Percentiles rank a stretch among this genome's conserved stretches.
Conservation (phyloP, 179 eudicot species). For the Beta lomatogona region DNA sequence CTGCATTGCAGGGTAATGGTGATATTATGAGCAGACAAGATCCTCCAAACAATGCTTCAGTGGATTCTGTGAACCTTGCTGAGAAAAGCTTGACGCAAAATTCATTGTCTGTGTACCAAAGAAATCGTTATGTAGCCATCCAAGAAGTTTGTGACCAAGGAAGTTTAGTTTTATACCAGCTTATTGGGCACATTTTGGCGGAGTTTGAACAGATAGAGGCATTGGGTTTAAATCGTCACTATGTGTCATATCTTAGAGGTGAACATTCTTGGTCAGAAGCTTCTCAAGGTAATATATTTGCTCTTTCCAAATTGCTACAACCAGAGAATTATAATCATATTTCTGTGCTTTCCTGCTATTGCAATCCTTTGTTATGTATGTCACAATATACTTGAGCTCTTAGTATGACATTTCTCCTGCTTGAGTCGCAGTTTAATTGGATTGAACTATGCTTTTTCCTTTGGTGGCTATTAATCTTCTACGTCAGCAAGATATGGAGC, state of each 20-base stretch:
- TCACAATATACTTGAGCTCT: conserved; percentile 1
- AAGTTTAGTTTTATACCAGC: conserved; percentile 59
- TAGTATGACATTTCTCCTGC: background rate
- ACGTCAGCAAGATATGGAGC: background rate
- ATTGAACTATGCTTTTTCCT: background rate
- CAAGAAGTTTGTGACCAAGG: conserved; percentile 77
- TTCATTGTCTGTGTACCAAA: conserved; percentile 23
- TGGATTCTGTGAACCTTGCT: conserved; percentile 19
- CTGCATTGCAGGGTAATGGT: background rate
- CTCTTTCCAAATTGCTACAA: background rate
- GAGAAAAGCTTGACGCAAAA: conserved; percentile 23
- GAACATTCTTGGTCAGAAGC: conserved; percentile 22
- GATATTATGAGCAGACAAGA: conserved; percentile 1
- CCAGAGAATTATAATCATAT: background rate
- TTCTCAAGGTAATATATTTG: conserved; percentile 34
- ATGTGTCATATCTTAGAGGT: conserved; percentile 54
- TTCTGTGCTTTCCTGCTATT: background rate
- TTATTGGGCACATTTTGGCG: conserved; percentile 53
- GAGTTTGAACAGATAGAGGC: conserved; percentile 48
- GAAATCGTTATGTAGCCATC: conserved; percentile 55
- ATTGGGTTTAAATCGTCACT: conserved; percentile 34
- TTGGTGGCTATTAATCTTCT: background rate
- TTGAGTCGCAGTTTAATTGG: background rate
- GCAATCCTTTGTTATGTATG: background rate
- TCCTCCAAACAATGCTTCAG: conserved; percentile 7